A percentile compares a stretch with the other conserved stretches of the same genome.
phyloP scores from a whole-genome alignment of 805 yeast species.

The Candida suzukii region DNA sequence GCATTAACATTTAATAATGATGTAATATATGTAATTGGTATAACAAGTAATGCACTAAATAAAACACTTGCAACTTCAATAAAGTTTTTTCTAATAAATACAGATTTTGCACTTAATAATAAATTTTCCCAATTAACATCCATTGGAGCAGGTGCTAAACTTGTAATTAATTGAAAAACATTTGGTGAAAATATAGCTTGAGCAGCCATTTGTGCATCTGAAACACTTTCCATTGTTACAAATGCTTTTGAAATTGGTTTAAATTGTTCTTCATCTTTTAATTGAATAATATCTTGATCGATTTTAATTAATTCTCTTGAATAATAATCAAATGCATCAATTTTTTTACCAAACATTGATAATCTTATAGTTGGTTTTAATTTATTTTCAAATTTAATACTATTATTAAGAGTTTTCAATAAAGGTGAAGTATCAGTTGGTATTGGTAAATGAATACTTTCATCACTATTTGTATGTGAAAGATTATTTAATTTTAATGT shows the following conservation, averaged over 20 bases:
- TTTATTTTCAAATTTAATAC: slow-evolving; percentile 6
- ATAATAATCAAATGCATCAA: slow-evolving; percentile 26
- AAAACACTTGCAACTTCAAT: slow-evolving; percentile 34
- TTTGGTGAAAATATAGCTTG: slow-evolving; percentile 92
- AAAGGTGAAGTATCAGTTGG: slow-evolving; percentile 12
- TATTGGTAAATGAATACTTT: not conserved
- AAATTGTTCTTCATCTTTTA: slow-evolving; percentile 28
- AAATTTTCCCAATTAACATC: slow-evolving; percentile 80
- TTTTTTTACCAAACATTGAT: slow-evolving; percentile 19
- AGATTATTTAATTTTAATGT: slow-evolving; percentile 24
- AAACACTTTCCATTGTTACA: slow-evolving; percentile 88
- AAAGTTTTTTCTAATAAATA: slow-evolving; percentile 25
- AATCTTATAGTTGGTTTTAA: slow-evolving; percentile 17
- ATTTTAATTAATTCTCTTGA: slow-evolving; percentile 28
- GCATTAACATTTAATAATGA: slow-evolving; percentile 50
- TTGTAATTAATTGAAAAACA: slow-evolving; percentile 75
- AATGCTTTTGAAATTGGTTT: slow-evolving; percentile 47
- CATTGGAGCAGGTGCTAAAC: slow-evolving; percentile 92
- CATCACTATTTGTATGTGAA: slow-evolving; percentile 7
- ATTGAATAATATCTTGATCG: slow-evolving; percentile 31
- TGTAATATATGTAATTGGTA: slow-evolving; percentile 50
- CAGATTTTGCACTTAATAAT: slow-evolving; percentile 31
- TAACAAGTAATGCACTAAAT: slow-evolving; percentile 44
- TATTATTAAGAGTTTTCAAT: slow-evolving; percentile 12
- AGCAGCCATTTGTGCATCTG: slow-evolving; percentile 95